Base-by-base conservation (phyloP, 108 stramenopile genomes). In the Nannochloropsis salina region DNA sequence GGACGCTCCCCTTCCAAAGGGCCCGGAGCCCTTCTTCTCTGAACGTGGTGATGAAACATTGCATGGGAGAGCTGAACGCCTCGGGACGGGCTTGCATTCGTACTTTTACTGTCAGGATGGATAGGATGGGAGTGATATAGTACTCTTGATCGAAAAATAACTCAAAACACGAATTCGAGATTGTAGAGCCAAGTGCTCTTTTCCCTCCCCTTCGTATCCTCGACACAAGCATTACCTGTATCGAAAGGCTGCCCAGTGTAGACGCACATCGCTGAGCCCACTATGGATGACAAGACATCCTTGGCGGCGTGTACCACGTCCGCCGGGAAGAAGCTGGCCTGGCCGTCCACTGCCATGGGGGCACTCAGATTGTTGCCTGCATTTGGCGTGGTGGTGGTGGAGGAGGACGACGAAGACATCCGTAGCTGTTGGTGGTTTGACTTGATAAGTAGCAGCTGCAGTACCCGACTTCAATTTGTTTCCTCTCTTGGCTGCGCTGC, bases 31-130 rank as follows among this genome's bases (percentile, higher is more conserved):
- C 83, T 80, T 91, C 91, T 43, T 88, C 83, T n/a, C 84, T 61
- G 6, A 88, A 51, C 12, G 88, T 88, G 45, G 41, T 85, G 41
- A 84, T 15, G 9, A 88, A 81, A 43, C 88, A 88, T 61, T 88
- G 88, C 22, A 88, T 84, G 42, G 80, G 15, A 8, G 84, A 80
- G 9, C 80, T 85, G 82, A 83, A 88, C 45, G 81, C 84, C 10
- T 90, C 45, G 12, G 90, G 89, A 9, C 85, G 42, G n/a, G 90
- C 91, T 86, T 91, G 91, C 85, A 91, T 86, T 9, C 91, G 88
- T 6, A 91, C 91, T 83, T 91, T 91, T 42, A 91, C 84, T 43
- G 88, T 91, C 51, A 89, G 90, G 1, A 91, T 12, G 42, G 84
- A 80, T 18, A 20, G n/a, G 41, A 8, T 80, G 41, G 8, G 15